These are phyloP conservation scores for Podospora fimiseda DNA, from an alignment of 495 filamentous ascomycete genomes.

Conservation along the genomic window DNA sequence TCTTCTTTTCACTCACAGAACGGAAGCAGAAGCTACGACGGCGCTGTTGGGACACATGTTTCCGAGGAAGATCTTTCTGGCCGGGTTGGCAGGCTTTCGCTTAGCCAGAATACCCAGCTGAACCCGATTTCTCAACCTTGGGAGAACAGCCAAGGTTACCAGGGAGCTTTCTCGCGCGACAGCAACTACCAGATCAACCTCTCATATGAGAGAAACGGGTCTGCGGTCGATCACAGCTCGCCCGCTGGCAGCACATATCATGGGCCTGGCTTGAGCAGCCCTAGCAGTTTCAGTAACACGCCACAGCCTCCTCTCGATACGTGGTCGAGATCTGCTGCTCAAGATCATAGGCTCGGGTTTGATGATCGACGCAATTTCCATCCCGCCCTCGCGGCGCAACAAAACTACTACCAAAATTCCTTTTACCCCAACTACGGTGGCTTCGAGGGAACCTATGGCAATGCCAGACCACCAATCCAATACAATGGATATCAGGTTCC, in stretches of 20 bases:
- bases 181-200: slow-evolving; percentile 6
- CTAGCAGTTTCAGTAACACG: slow-evolving; percentile 50
- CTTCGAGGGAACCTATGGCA: slow-evolving; percentile 28
- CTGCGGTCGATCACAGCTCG: slow-evolving; percentile 32
- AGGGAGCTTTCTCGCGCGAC: slow-evolving; percentile 4
- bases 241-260: slow-evolving; percentile 51
- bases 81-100: slow-evolving; percentile 2
- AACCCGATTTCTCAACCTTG: slow-evolving; percentile 34
- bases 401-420: slow-evolving; percentile 13
- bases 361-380: slow-evolving; percentile 25
- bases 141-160: slow-evolving; percentile 25
- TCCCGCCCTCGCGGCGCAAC: slow-evolving; percentile 26
- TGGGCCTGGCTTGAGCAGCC: slow-evolving; percentile 42
- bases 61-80: slow-evolving; percentile 11
- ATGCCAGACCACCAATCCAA: slow-evolving; percentile 26
- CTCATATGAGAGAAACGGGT: slow-evolving; percentile 13
- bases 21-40: slow-evolving; percentile 3
- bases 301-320: slow-evolving; percentile 37
- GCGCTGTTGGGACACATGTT: slow-evolving; percentile 5
- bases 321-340: slow-evolving; percentile 33
- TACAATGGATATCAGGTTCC: slow-evolving; percentile 31
- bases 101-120: slow-evolving; percentile 26
- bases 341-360: slow-evolving; percentile 25
- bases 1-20: slow-evolving; percentile 12
- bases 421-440: slow-evolving; percentile 12